Conservation (phyloP, 2,329 filamentous ascomycete species). For the Emmonsia crescens region DNA sequence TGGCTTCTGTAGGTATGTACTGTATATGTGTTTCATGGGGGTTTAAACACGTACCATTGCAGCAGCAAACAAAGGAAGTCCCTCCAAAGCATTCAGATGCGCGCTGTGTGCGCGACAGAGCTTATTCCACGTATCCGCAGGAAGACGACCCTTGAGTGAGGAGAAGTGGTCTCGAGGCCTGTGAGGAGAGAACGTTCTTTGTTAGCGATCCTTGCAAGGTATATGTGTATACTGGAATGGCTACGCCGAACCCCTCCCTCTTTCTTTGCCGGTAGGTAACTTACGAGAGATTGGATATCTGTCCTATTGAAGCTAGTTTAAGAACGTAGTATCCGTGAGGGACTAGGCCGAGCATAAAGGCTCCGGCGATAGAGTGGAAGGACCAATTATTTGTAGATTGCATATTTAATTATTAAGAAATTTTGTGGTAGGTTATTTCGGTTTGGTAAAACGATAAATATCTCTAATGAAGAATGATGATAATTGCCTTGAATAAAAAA, state of each 20-base stretch:
- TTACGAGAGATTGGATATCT: constrained; percentile 22
- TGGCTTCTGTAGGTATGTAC: too few relatives aligned
- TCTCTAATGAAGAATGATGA: background rate
- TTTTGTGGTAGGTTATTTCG: background rate
- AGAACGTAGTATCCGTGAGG: constrained; percentile 23
- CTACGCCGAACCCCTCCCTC: too few relatives aligned
- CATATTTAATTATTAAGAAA: constrained; percentile 1
- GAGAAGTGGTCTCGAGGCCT: constrained; percentile 26
- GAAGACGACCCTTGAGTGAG: constrained; percentile 17
- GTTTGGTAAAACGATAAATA: background rate
- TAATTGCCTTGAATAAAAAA: background rate
- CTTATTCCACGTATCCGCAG: constrained; percentile 14
- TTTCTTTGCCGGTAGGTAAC: background rate
- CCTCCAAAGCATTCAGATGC: constrained; percentile 27
- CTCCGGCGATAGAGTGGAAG: constrained; percentile 22
- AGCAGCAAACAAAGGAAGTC: constrained; percentile 25
- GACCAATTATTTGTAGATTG: constrained; percentile 19
- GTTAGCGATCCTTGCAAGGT: background rate
- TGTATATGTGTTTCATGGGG: background rate
- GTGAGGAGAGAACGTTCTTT: background rate
- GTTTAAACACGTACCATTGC: constrained; percentile 23
- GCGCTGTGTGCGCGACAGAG: constrained; percentile 22
- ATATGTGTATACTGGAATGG: background rate
- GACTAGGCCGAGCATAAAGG: constrained; percentile 21
- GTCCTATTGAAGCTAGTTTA: constrained; percentile 20